A percentile compares a stretch with the other conserved stretches of the same genome.
phyloP scores from a whole-genome alignment of 208 protist species.

The Polymyxa betae region DNA sequence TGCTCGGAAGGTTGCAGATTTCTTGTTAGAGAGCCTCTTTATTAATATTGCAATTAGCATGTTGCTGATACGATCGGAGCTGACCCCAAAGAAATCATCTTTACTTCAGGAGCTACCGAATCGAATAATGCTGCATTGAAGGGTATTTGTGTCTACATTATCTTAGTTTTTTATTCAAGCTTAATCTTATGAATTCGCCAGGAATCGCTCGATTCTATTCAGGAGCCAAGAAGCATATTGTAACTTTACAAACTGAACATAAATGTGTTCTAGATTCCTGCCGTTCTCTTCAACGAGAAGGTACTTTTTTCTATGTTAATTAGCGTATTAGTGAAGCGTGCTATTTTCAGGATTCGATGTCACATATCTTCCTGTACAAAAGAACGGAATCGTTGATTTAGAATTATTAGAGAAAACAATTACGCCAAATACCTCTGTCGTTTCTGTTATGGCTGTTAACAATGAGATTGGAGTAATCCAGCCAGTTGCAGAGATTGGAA shows the following conservation, averaged over 20 bases:
- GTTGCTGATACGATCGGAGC: slow-evolving; percentile 87
- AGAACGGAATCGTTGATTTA: slow-evolving; percentile 93
- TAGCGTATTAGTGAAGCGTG: too few relatives aligned
- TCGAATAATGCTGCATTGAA: slow-evolving; percentile 98
- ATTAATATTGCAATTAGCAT: too few relatives aligned
- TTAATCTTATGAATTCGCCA: neutral
- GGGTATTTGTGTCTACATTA: slow-evolving; percentile 70
- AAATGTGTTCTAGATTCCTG: slow-evolving; percentile 99
- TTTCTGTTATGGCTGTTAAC: slow-evolving; percentile 96
- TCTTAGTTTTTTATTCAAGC: neutral
- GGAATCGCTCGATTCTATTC: slow-evolving; percentile 90
- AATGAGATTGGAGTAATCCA: slow-evolving; percentile 98
- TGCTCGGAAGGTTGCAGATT: slow-evolving; percentile 81
- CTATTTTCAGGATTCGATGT: slow-evolving; percentile 92
- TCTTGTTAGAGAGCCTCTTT: slow-evolving; percentile 60
- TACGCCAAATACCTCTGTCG: slow-evolving; percentile 84
- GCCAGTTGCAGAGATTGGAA: slow-evolving; percentile 92
- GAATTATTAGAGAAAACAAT: slow-evolving; percentile 62
- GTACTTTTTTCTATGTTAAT: too few relatives aligned
- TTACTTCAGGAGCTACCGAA: slow-evolving; percentile 99
- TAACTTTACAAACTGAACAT: slow-evolving; percentile 96
- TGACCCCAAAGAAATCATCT: slow-evolving; percentile 96
- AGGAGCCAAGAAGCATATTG: slow-evolving; percentile 95
- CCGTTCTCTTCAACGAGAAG: slow-evolving; percentile 89
- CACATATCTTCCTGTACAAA: slow-evolving; percentile 94